Evolutionary conservation across 2,329 filamentous ascomycete species (phyloP).

Genomic region (Hysterium pulicare): DNA sequence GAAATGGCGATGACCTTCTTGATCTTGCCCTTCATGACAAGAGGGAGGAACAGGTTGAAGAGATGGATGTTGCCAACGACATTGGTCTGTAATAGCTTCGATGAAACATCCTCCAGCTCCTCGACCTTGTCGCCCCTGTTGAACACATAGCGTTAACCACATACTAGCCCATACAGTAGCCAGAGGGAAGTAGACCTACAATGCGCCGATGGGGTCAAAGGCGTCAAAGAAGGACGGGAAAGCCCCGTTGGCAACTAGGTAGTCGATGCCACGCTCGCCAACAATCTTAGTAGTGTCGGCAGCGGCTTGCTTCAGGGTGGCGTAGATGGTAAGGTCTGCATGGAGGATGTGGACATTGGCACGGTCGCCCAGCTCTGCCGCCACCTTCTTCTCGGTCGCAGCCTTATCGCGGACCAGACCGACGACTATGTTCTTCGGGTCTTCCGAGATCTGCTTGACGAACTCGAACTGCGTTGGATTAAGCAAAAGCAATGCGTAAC

Average conservation of each 20-base stretch:
- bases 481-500: background rate
- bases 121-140: slow-evolving; percentile 8
- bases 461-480: slow-evolving; percentile 46
- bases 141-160: slow-evolving; percentile 1
- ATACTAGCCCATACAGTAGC: slow-evolving; percentile 1
- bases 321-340: slow-evolving; percentile 32
- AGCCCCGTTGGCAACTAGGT: slow-evolving; percentile 42
- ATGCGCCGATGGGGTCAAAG: slow-evolving; percentile 9
- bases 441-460: slow-evolving; percentile 44
- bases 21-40: slow-evolving; percentile 34
- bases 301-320: slow-evolving; percentile 36
- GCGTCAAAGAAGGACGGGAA: slow-evolving; percentile 22
- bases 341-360: slow-evolving; percentile 39
- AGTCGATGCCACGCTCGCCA: slow-evolving; percentile 36
- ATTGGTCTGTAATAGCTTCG: slow-evolving; percentile 22
- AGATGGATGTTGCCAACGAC: slow-evolving; percentile 29
- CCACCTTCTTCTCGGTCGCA: slow-evolving; percentile 44
- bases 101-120: slow-evolving; percentile 11
- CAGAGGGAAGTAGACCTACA: slow-evolving; percentile 4
- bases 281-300: slow-evolving; percentile 30
- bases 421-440: slow-evolving; percentile 29
- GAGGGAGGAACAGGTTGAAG: slow-evolving; percentile 41
- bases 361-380: slow-evolving; percentile 34
- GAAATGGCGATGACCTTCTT: slow-evolving; percentile 46
- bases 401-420: slow-evolving; percentile 38